phyloP scores from a whole-genome alignment of 225 moss, liverwort and hornwort species.

The Antitrichia curtipendula region DNA sequence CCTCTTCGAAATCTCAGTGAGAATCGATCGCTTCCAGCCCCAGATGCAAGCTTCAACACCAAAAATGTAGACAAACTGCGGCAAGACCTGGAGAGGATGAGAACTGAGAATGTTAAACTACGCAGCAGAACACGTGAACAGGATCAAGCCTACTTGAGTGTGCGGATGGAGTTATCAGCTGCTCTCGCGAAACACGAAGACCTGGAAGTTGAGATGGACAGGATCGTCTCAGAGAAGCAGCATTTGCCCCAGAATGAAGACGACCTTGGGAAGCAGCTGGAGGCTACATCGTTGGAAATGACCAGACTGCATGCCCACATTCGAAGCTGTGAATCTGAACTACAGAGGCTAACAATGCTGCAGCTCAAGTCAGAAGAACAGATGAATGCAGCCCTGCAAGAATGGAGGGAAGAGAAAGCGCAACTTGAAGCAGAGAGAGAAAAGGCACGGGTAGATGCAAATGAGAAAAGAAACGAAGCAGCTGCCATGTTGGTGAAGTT shows the following conservation, averaged over 20 bases:
- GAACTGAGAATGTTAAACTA: conserved; percentile 21
- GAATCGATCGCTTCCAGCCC: conserved; percentile 14
- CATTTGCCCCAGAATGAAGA: neutral
- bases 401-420: conserved; percentile 62
- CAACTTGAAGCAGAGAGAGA: conserved; percentile 49
- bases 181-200: conserved; percentile 19
- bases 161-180: conserved; percentile 54
- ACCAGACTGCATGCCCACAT: conserved; percentile 2
- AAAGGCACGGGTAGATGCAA: conserved; percentile 54
- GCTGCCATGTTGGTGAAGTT: conserved; percentile 69
- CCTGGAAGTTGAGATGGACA: conserved; percentile 18
- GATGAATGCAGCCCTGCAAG: conserved; percentile 34
- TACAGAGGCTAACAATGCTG: conserved; percentile 34
- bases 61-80: conserved; percentile 28
- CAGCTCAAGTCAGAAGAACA: conserved; percentile 41
- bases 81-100: conserved; percentile 24
- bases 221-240: conserved; percentile 2
- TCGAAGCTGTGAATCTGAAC: conserved; percentile 45
- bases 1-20: conserved; percentile 16
- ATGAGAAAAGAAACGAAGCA: conserved; percentile 70
- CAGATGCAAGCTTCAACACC: neutral
- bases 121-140: conserved; percentile 27
- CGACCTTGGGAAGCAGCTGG: neutral
- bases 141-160: conserved; percentile 31
- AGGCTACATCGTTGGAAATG: conserved; percentile 13